These are phyloP conservation scores for Nakazawaea pomicola DNA, from an alignment of 805 yeast genomes.

Conservation along the genomic window DNA sequence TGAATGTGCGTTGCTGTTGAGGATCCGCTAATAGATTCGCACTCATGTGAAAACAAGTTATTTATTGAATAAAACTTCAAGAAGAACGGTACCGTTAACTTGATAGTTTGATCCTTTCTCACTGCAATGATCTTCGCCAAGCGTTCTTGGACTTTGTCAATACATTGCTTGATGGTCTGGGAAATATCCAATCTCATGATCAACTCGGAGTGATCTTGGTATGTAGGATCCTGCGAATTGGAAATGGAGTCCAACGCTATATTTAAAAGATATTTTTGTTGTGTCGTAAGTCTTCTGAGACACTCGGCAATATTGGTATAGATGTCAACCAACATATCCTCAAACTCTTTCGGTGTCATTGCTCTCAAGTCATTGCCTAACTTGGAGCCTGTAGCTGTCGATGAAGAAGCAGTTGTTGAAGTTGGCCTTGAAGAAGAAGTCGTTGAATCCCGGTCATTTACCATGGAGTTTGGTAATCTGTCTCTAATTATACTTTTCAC, in stretches of 20 bases:
- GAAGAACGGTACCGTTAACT: slow-evolving; percentile 55
- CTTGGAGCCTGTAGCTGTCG: slow-evolving; percentile 18
- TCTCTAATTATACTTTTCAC: slow-evolving; percentile 66
- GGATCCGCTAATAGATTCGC: slow-evolving; percentile 77
- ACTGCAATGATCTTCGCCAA: slow-evolving; percentile 74
- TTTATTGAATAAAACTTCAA: slow-evolving; percentile 60
- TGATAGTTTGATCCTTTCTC: slow-evolving; percentile 65
- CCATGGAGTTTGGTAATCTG: slow-evolving; percentile 49
- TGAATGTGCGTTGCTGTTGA: slow-evolving; percentile 54
- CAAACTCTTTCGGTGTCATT: slow-evolving; percentile 72
- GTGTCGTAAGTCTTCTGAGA: slow-evolving; percentile 65
- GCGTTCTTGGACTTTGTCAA: slow-evolving; percentile 68
- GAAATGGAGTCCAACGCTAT: slow-evolving; percentile 48
- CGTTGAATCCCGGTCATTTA: slow-evolving; percentile 14
- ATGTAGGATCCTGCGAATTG: slow-evolving; percentile 14
- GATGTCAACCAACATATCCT: slow-evolving; percentile 56
- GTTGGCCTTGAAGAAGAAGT: slow-evolving; percentile 15
- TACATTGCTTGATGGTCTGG: slow-evolving; percentile 57
- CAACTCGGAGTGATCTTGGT: slow-evolving; percentile 25
- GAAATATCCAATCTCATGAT: slow-evolving; percentile 66
- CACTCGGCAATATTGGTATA: slow-evolving; percentile 67
- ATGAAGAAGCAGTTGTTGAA: slow-evolving; percentile 2
- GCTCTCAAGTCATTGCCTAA: slow-evolving; percentile 46
- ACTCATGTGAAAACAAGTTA: slow-evolving; percentile 69
- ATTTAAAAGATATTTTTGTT: slow-evolving; percentile 75